Conservation (phyloP, 208 protist species). For the Wallacemonas sp. region DNA sequence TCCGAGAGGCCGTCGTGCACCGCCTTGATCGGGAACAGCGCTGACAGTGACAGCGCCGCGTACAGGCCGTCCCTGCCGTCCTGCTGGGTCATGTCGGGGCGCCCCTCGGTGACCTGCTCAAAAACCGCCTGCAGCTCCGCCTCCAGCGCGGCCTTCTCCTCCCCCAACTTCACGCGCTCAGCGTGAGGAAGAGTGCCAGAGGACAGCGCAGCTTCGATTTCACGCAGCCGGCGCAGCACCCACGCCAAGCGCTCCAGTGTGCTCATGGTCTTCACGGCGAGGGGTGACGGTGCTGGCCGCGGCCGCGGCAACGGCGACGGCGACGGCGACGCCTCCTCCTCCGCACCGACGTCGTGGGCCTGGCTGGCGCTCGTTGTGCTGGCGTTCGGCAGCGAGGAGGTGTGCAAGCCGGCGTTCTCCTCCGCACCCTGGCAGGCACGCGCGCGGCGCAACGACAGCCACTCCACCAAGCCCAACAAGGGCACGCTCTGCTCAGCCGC, state of each 20-base stretch:
- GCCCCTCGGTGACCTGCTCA: slow-evolving; percentile 22
- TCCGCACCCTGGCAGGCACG: slow-evolving; percentile 30
- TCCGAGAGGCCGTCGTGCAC: slow-evolving; percentile 37
- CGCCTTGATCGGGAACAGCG: slow-evolving; percentile 30
- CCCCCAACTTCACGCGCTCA: slow-evolving; percentile 16
- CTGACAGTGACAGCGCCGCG: slow-evolving; percentile 25
- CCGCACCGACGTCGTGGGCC: neutral
- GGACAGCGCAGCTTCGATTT: slow-evolving; percentile 22
- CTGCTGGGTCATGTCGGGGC: slow-evolving; percentile 17
- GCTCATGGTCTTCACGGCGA: slow-evolving; percentile 5
- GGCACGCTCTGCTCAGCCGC: slow-evolving; percentile 20
- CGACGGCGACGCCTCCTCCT: neutral
- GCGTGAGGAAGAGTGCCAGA: slow-evolving; percentile 8
- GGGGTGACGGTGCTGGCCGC: neutral
- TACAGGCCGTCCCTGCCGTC: slow-evolving; percentile 30
- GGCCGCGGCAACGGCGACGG: neutral
- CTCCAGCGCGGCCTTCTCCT: slow-evolving; percentile 26
- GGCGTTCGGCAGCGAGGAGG: neutral
- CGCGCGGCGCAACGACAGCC: slow-evolving; percentile 39
- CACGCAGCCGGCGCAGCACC: slow-evolving; percentile 25
- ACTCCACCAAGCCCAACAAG: slow-evolving; percentile 52
- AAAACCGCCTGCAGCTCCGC: slow-evolving; percentile 30
- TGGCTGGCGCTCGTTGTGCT: neutral
- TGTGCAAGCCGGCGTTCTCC: slow-evolving; percentile 27
- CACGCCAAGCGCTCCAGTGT: slow-evolving; percentile 22